Percentiles rank a stretch among this genome's conserved stretches.
phyloP scores from a whole-genome alignment of 805 yeast species.

The Dipodascus albidus region DNA sequence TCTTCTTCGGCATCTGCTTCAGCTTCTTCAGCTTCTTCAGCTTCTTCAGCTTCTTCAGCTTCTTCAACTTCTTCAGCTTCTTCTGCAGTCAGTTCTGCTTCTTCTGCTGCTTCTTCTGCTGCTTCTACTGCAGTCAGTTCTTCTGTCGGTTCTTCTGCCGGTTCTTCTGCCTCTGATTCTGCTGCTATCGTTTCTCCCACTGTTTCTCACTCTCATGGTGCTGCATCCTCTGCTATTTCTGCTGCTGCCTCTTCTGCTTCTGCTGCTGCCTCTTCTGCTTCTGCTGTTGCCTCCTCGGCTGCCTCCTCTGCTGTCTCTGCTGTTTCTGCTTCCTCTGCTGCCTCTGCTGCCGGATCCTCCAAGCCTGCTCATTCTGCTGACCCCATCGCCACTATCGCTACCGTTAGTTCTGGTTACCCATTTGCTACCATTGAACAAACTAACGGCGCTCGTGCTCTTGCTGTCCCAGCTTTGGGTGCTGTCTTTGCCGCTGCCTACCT shows the following conservation, averaged over 20 bases:
- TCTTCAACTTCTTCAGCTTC: neutral
- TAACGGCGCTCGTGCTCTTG: slow-evolving; percentile 1
- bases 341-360: neutral
- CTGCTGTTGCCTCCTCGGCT: neutral
- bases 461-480: slow-evolving; percentile 1
- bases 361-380: neutral
- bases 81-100: neutral
- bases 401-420: neutral
- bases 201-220: neutral
- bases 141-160: neutral
- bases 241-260: neutral
- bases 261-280: neutral
- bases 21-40: neutral
- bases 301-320: neutral
- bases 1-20: neutral
- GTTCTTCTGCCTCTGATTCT: neutral
- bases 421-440: neutral
- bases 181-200: neutral
- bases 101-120: neutral
- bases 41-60: neutral
- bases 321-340: neutral
- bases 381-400: neutral
- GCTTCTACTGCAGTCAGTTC: neutral
- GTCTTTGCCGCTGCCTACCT: neutral
- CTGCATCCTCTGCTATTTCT: neutral